Conservation (phyloP, 768 basidiomycete genomes). For the Rhizopogon vinicolor region DNA sequence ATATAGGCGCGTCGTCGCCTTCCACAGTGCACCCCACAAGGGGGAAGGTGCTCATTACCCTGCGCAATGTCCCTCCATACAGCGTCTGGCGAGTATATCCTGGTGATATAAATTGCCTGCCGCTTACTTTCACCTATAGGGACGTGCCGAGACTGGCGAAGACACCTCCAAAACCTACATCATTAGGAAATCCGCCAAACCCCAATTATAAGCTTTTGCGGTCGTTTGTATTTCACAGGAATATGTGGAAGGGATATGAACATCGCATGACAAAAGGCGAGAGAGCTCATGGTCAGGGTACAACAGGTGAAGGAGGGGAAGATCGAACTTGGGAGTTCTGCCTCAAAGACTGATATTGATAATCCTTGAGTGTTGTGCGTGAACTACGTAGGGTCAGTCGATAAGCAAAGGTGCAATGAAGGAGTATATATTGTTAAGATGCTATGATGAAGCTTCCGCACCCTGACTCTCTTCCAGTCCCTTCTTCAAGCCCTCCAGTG, state of each 20-base stretch:
- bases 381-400: constrained; percentile 5
- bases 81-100: constrained; percentile 62
- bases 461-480: constrained; percentile 50
- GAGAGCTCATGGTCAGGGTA: constrained; percentile 58
- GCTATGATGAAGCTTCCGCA: constrained; percentile 16
- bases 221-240: constrained; percentile 75
- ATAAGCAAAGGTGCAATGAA: neutral
- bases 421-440: neutral
- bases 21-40: constrained; percentile 22
- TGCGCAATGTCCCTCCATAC: constrained; percentile 85
- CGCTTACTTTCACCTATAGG: constrained; percentile 37
- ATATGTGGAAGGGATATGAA: constrained; percentile 77
- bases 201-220: constrained; percentile 67
- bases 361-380: neutral
- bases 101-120: constrained; percentile 7
- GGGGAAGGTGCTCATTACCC: constrained; percentile 81
- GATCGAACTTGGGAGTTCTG: constrained; percentile 92
- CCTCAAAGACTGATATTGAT: constrained; percentile 23
- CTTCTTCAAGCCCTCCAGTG: constrained; percentile 70
- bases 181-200: constrained; percentile 44
- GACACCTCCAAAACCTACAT: constrained; percentile 54
- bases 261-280: constrained; percentile 95
- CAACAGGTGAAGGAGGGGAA: constrained; percentile 68
- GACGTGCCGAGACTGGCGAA: constrained; percentile 73
- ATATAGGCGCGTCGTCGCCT: constrained; percentile 4